phyloP scores from a whole-genome alignment of 495 filamentous ascomycete genomes.

The Emericellopsis terricola region DNA sequence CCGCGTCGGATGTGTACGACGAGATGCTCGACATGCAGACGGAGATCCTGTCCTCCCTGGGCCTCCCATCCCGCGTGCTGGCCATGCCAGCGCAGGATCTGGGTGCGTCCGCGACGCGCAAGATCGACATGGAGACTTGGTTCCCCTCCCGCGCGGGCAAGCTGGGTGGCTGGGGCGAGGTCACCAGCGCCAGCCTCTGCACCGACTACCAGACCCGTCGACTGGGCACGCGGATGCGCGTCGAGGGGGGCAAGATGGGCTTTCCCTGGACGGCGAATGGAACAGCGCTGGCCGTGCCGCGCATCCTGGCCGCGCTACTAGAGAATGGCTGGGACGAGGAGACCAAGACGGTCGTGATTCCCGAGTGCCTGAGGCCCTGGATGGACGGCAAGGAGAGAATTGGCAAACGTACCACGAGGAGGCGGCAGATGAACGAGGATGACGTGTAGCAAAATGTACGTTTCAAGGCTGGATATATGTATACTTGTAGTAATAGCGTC shows the following conservation, averaged over 20 bases:
- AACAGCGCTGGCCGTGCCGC: conserved; percentile 78
- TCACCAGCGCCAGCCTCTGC: conserved; percentile 78
- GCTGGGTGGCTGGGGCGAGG: conserved; percentile 82
- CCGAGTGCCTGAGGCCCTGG: conserved; percentile 58
- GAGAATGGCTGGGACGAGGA: conserved; percentile 79
- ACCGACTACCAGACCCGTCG: conserved; percentile 86
- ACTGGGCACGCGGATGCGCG: conserved; percentile 49
- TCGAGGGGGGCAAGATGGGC: conserved; percentile 21
- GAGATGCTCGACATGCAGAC: conserved; percentile 75
- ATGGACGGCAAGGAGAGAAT: conserved; percentile 65
- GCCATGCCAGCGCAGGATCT: conserved; percentile 86
- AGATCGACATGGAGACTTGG: conserved; percentile 83
- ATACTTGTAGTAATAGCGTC: too few species aligned
- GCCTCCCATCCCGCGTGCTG: conserved; percentile 71
- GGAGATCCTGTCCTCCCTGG: conserved; percentile 57
- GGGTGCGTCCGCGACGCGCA: conserved; percentile 69
- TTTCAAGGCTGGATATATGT: too few species aligned
- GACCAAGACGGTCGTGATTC: conserved; percentile 45
- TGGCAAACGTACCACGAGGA: too few species aligned
- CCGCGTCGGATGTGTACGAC: conserved; percentile 43
- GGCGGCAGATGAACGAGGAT: too few species aligned
- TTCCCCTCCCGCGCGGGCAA: conserved; percentile 65
- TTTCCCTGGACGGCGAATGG: conserved; percentile 87
- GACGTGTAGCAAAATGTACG: too few species aligned
- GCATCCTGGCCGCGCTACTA: conserved; percentile 77